Conservation (phyloP, 768 basidiomycete species). For the Leccinum rimulosum region DNA sequence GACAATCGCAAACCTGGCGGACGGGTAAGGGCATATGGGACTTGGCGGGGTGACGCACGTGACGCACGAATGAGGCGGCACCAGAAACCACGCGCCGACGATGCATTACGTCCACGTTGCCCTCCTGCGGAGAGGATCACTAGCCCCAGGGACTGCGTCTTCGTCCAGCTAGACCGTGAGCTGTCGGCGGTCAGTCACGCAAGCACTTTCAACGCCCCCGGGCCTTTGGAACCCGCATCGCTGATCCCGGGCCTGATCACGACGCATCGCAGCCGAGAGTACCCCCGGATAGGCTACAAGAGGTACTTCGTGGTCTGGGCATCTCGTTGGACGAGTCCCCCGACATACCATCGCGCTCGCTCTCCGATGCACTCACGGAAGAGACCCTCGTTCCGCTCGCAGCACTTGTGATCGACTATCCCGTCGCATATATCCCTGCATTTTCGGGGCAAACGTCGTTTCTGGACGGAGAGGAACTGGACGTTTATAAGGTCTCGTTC, state of each 20-base stretch:
- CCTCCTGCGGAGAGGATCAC: conserved; percentile 15
- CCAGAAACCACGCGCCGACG: conserved; percentile 37
- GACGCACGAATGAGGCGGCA: too few relatives aligned
- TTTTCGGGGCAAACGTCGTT: conserved; percentile 36
- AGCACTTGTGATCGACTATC: conserved; percentile 60
- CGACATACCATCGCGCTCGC: conserved; percentile 23
- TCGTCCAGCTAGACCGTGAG: conserved; percentile 14
- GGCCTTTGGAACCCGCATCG: not conserved
- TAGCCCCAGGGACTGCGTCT: conserved; percentile 8
- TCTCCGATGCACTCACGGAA: conserved; percentile 29
- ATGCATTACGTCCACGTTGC: conserved; percentile 50
- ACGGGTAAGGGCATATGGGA: too few relatives aligned
- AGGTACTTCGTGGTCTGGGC: conserved; percentile 13
- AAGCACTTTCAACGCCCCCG: not conserved
- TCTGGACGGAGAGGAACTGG: conserved; percentile 44
- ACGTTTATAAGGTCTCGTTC: conserved; percentile 44
- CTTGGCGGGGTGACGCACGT: too few relatives aligned
- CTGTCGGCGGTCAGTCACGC: conserved; percentile 22
- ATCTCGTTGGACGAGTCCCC: conserved; percentile 4
- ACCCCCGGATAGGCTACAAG: conserved; percentile 12
- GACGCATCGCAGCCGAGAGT: conserved; percentile 10
- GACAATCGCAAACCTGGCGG: too few relatives aligned
- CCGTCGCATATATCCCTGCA: conserved; percentile 52
- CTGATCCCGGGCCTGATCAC: conserved; percentile 2
- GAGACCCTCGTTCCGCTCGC: conserved; percentile 49